Base-by-base conservation (phyloP, 345 rosid genomes). In the Euphorbia peplus region DNA sequence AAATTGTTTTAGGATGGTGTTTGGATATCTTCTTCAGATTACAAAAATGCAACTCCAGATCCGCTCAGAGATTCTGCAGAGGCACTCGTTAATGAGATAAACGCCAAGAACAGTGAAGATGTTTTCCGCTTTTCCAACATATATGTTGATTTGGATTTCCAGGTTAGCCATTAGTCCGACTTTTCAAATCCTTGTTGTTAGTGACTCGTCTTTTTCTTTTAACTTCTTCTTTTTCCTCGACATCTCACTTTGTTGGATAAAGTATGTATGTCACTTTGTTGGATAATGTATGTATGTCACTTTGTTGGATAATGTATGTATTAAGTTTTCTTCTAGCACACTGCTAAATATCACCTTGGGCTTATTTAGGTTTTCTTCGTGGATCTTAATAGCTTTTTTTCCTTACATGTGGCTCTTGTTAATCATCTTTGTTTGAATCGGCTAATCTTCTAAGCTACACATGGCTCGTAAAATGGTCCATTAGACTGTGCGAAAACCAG, bases 1-100 rank as follows among this genome's bases (percentile, higher is more conserved):
- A 41, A 65, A 68, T 62, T 29, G 35, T 75, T 74, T 79, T 83
- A 90, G 97, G 90, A 82, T 35, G 98, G 98, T 63, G 55, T 77
- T 11, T 90, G 93, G 98, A 86, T 93, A 41, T 77, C 85, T n/a
- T 83, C 91, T 21, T 77, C 92, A 51, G 93, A 85, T 72, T 93
- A 90, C 64, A 83, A 55, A 77, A 77, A 63, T 64, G 97, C 92
- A 74, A 85, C 39, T 62, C 92, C 96, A 7, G 97, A 90, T 85
- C 97, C 97, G 22, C 96, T 93, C 48, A 76, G 97, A 57, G 83
- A 75, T 62, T 87, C 73, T 77, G 97, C 96, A 51, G 84, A 87
- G 78, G 86, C 74, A 66, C 64, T 90, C n/a, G 87, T 87, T 58
- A 74, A 73, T 80, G 87, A 89, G 73, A 90, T 93, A 42, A 93